Base-by-base conservation (phyloP, 169 alveolate genomes). In the Plasmodium gallinaceum region DNA sequence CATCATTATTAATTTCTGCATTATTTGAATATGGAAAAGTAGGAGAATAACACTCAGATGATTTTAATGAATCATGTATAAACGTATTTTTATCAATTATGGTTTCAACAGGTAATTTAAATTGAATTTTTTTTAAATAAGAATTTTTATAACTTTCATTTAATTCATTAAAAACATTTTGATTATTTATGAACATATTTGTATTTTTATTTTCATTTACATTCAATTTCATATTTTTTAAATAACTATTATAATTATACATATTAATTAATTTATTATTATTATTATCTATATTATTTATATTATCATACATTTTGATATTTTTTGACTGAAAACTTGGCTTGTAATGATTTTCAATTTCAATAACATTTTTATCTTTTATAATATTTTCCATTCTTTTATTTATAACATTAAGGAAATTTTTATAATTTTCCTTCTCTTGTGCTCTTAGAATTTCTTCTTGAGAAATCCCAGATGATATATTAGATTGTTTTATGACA, bases 371-470 rank as follows among this genome's bases (percentile, higher is more conserved):
- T 18, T 24, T 76, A 45, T 64, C 89, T 24, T 46, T 76, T 6
- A 76, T 16, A 65, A 76, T 24, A 18, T 24, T 42, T 26, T 64
- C 76, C 89, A 76, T 65, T 65, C 75, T 48, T 64, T 76, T 76
- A 65, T 76, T 76, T 48, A 76, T 76, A 16, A 62, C 89, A 52
- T 76, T 32, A 12, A 76, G 78, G 32, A 76, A 76, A 68, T 72
- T 66, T 18, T 58, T 68, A 18, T 76, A 76, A 18, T 76, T 76
- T 64, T 76, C 78, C 24, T 76, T 76, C 8, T 62, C 78, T 58
- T 76, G 78, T 52, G 26, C 57, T 22, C 54, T 60, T 18, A 18
- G 18, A 20, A 51, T 18, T 39, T 74, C 26, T 37, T 58, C 68
- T 39, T 62, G 24, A n/a, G 24, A n/a, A 5, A 58, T 26, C 26